phyloP scores from a whole-genome alignment of 2,329 filamentous ascomycete species.

The Colletotrichum sp. region DNA sequence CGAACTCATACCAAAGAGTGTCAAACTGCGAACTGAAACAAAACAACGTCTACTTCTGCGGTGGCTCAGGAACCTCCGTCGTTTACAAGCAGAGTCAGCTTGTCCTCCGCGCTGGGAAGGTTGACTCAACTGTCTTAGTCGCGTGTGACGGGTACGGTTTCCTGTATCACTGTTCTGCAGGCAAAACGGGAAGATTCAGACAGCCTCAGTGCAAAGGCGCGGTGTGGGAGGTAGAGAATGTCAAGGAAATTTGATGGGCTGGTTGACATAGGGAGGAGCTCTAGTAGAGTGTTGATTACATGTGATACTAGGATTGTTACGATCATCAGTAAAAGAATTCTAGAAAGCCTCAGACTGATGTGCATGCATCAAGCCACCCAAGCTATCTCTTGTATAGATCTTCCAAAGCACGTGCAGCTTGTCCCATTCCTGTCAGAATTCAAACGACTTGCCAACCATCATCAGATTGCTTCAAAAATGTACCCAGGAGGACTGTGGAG shows the following conservation, averaged over 20 bases:
- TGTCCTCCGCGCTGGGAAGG: not conserved
- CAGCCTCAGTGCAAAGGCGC: not conserved
- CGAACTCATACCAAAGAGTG: not conserved
- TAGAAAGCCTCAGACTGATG: not conserved
- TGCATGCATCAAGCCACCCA: too few species aligned
- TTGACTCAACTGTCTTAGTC: not conserved
- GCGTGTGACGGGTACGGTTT: not conserved
- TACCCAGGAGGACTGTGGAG: accelerated
- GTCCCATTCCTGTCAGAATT: too few species aligned
- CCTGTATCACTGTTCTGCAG: not conserved
- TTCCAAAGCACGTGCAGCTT: too few species aligned
- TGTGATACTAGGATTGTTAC: not conserved
- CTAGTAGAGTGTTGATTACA: accelerated
- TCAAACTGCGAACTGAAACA: not conserved
- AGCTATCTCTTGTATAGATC: too few species aligned
- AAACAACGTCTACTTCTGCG: not conserved
- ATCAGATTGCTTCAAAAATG: not conserved
- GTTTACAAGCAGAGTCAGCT: not conserved
- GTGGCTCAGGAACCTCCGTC: not conserved
- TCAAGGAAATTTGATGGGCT: not conserved
- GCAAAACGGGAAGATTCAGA: not conserved
- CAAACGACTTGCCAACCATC: too few species aligned
- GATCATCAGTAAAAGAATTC: not conserved
- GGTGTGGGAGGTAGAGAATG: not conserved
- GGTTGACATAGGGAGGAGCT: not conserved